Conservation (phyloP, 768 basidiomycete species). For the Lentinula edodes region DNA sequence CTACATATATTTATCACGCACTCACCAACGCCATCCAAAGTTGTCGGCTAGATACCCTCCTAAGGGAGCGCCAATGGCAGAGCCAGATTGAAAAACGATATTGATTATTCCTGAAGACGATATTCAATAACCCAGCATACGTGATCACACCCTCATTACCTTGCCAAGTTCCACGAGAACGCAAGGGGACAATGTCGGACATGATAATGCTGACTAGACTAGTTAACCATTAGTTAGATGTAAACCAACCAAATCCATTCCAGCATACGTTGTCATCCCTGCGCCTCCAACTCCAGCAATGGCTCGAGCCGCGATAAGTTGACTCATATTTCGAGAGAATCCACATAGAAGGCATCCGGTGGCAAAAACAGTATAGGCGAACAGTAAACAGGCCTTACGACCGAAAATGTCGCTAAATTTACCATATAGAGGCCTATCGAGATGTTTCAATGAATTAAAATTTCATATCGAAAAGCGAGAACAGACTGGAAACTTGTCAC, state of each 20-base stretch:
- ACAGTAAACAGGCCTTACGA: constrained; percentile 50
- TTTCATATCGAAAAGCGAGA: neutral
- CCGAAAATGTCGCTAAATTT: constrained; percentile 25
- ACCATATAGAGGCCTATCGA: constrained; percentile 4
- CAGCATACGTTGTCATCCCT: constrained; percentile 57
- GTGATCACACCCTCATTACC: constrained; percentile 12
- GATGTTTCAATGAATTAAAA: neutral
- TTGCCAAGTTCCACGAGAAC: constrained; percentile 33
- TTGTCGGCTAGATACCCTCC: constrained; percentile 34
- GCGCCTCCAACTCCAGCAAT: constrained; percentile 58
- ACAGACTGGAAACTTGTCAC: constrained; percentile 1
- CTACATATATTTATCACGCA: neutral
- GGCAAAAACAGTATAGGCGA: constrained; percentile 49
- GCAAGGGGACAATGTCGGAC: constrained; percentile 27
- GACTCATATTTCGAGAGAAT: constrained; percentile 45
- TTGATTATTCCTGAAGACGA: neutral
- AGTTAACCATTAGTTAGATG: neutral
- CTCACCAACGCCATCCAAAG: constrained; percentile 34
- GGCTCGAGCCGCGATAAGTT: constrained; percentile 47
- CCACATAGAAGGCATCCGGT: constrained; percentile 51
- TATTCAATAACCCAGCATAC: neutral
- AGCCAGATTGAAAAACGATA: neutral
- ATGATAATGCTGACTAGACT: neutral
- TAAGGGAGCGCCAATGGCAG: constrained; percentile 28
- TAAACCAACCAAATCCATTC: neutral